phyloP scores from a whole-genome alignment of 345 rosid genomes.

The Gossypium longicalyx region DNA sequence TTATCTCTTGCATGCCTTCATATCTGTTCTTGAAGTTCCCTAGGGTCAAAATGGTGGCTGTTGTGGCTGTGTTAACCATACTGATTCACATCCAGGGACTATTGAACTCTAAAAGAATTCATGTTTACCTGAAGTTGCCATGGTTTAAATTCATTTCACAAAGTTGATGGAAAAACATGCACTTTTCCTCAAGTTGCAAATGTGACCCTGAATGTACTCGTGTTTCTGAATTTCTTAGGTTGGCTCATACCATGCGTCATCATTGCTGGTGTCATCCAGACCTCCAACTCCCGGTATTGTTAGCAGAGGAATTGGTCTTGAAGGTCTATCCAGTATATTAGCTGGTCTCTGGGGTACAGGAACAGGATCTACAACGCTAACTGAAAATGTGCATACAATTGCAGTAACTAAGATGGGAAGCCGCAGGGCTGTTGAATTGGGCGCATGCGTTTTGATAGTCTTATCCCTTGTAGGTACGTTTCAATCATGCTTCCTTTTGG shows the following conservation, averaged over 20 bases:
- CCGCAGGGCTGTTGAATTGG: constrained; percentile 87
- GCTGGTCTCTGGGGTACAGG: constrained; percentile 99
- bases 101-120: neutral
- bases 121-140: neutral
- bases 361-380: constrained; percentile 86
- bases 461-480: constrained; percentile 80
- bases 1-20: neutral
- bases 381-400: constrained; percentile 96
- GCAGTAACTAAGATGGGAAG: constrained; percentile 99
- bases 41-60: neutral
- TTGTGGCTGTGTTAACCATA: neutral
- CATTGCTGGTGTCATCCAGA: constrained; percentile 78
- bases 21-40: constrained; percentile 1
- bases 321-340: constrained; percentile 80
- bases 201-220: neutral
- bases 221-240: constrained; percentile 44
- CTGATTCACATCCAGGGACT: neutral
- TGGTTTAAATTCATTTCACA: neutral
- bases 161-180: neutral
- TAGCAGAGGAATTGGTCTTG: constrained; percentile 93
- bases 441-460: constrained; percentile 69
- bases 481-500: constrained; percentile 3
- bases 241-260: constrained; percentile 93
- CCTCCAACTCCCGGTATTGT: constrained; percentile 95
- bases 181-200: neutral